These are phyloP conservation scores for Ascochyta viciae-villosae DNA, from an alignment of 2,329 filamentous ascomycete species.

Conservation along the genomic window DNA sequence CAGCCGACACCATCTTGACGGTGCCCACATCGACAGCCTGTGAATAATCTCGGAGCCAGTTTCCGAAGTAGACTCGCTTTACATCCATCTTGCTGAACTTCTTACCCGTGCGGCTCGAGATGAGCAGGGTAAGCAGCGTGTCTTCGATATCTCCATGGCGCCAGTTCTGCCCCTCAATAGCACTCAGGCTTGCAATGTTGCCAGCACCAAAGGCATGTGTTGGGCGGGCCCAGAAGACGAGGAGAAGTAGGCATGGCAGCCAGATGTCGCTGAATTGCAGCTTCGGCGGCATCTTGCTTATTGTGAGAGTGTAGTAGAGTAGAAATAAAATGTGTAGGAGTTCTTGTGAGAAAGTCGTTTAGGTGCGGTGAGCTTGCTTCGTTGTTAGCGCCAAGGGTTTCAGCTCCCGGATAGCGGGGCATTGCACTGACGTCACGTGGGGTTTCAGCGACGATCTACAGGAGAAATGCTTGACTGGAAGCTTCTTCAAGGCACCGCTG, in stretches of 20 bases:
- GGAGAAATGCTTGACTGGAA: not conserved
- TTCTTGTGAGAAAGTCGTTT: conserved; percentile 9
- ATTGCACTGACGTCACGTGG: conserved; percentile 18
- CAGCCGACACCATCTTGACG: conserved; percentile 86
- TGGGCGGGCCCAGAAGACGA: conserved; percentile 73
- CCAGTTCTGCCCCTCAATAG: conserved; percentile 83
- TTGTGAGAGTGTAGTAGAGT: not conserved
- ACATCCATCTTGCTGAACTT: conserved; percentile 90
- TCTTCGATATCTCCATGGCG: conserved; percentile 81
- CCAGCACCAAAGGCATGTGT: conserved; percentile 84
- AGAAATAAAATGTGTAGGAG: conserved; percentile 8
- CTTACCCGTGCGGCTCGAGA: conserved; percentile 71
- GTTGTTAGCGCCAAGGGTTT: conserved; percentile 14
- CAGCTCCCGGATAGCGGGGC: conserved; percentile 14
- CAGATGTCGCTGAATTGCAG: conserved; percentile 44
- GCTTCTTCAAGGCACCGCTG: not conserved
- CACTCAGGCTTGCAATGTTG: conserved; percentile 82
- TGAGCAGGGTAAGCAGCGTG: conserved; percentile 75
- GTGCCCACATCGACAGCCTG: conserved; percentile 94
- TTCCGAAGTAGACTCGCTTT: conserved; percentile 92
- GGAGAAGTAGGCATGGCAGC: conserved; percentile 51
- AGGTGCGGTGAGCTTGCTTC: conserved; percentile 6
- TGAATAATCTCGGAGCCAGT: conserved; percentile 93
- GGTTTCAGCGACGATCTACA: conserved; percentile 3
- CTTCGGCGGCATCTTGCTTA: conserved; percentile 34